phyloP scores from a whole-genome alignment of 2,329 filamentous ascomycete genomes.

The Blastomyces silverae region DNA sequence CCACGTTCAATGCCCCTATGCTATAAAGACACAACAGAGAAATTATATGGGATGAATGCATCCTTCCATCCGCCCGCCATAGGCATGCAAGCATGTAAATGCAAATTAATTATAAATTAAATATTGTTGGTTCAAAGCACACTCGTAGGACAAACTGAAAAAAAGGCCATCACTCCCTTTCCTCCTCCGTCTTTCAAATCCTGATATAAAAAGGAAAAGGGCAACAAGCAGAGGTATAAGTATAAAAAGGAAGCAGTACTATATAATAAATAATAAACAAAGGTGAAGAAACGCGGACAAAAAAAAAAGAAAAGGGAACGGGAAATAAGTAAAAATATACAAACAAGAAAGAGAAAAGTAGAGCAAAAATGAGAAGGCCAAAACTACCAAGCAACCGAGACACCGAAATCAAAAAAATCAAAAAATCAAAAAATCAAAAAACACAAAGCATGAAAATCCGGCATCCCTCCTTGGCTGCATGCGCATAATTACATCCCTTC shows the following conservation, averaged over 20 bases:
- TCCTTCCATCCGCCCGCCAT: neutral
- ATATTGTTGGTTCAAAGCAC: neutral
- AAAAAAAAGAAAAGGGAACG: neutral
- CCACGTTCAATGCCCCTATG: too few species aligned
- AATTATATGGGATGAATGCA: neutral
- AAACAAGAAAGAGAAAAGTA: neutral
- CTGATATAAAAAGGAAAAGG: neutral
- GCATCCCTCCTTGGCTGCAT: constrained; percentile 1
- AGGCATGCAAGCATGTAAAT: neutral
- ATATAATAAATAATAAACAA: neutral
- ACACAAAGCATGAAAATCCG: neutral
- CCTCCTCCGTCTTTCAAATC: neutral
- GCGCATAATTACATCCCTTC: neutral
- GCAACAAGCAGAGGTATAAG: neutral
- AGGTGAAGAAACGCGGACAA: neutral
- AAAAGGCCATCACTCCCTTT: neutral
- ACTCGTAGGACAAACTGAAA: neutral
- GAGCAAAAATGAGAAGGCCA: neutral
- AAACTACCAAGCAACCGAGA: neutral
- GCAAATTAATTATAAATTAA: constrained; percentile 2
- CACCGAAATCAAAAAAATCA: neutral
- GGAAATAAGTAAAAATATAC: neutral
- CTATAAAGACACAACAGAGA: neutral
- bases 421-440: neutral
- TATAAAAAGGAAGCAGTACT: neutral